Percentiles rank a stretch among this genome's conserved stretches.
These are phyloP conservation scores for Spirogloea muscicola DNA, from an alignment of 139 green algal species.

Conservation along the genomic window DNA sequence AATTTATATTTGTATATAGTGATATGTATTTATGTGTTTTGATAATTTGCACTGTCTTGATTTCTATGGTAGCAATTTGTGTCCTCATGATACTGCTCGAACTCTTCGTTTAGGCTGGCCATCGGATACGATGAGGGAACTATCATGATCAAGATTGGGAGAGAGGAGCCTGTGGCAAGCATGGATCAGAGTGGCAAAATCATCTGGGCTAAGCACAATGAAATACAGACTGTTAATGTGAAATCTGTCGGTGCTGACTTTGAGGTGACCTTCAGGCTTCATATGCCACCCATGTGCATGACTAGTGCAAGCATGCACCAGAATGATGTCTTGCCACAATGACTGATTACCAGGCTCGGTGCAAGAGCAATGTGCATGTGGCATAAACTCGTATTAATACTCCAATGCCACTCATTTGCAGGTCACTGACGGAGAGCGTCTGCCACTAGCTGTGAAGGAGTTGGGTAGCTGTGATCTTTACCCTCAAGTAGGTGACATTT, in stretches of 20 bases:
- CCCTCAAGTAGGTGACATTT: constrained; percentile 75
- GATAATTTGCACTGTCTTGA: too few relatives aligned
- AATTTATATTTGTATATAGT: too few relatives aligned
- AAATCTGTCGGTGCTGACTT: constrained; percentile 50
- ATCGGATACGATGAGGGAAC: constrained; percentile 94
- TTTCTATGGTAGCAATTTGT: too few relatives aligned
- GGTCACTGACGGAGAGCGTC: constrained; percentile 85
- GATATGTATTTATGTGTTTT: too few relatives aligned
- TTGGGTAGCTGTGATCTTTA: constrained; percentile 92
- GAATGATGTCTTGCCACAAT: too few relatives aligned
- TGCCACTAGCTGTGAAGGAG: constrained; percentile 95
- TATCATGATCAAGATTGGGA: constrained; percentile 87
- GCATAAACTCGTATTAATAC: too few relatives aligned
- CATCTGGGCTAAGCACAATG: constrained; percentile 86
- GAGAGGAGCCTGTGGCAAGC: constrained; percentile 92
- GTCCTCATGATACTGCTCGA: too few relatives aligned
- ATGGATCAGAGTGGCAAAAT: constrained; percentile 98
- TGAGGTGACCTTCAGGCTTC: constrained; percentile 43
- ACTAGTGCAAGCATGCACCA: too few relatives aligned
- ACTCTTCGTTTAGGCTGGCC: constrained; percentile 52
- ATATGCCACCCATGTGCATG: too few relatives aligned
- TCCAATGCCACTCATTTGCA: too few relatives aligned
- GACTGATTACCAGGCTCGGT: too few relatives aligned
- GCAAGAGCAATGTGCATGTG: too few relatives aligned
- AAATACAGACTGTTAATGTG: constrained; percentile 75